Conservation (phyloP, 2,329 filamentous ascomycete species). For the Aphanoascus verrucosus region DNA sequence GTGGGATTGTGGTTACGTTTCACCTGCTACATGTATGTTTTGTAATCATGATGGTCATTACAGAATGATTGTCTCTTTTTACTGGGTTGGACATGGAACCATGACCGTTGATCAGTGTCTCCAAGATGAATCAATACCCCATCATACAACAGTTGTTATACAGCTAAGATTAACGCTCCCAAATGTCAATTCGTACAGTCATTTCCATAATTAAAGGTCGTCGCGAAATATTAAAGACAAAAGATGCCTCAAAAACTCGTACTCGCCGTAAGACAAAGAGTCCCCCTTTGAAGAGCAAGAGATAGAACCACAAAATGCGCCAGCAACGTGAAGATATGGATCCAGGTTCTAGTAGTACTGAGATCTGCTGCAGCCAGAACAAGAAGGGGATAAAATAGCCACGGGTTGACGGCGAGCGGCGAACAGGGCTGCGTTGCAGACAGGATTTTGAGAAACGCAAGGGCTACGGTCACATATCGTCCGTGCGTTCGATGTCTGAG, state of each 20-base stretch:
- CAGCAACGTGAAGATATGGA: constrained; percentile 35
- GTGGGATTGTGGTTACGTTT: constrained; percentile 22
- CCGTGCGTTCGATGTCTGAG: constrained; percentile 17
- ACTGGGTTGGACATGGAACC: background rate
- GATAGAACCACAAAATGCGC: constrained; percentile 40
- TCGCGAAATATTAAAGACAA: background rate
- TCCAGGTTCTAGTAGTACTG: constrained; percentile 25
- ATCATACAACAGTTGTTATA: too few species aligned
- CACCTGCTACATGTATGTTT: constrained; percentile 17
- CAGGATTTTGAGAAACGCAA: constrained; percentile 50
- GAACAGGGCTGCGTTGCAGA: constrained; percentile 58
- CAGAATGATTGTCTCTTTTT: too few species aligned
- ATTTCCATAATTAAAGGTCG: background rate
- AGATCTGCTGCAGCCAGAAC: constrained; percentile 57
- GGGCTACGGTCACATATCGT: constrained; percentile 14
- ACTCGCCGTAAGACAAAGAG: constrained; percentile 15
- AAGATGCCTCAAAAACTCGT: background rate
- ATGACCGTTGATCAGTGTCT: too few species aligned
- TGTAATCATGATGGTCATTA: background rate
- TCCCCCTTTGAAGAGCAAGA: constrained; percentile 30
- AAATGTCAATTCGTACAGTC: background rate
- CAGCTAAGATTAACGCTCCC: background rate
- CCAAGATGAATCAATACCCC: too few species aligned
- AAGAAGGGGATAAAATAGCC: constrained; percentile 57
- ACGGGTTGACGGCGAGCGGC: constrained; percentile 56